Evolutionary conservation across 2,329 filamentous ascomycete species (phyloP).

Genomic region (Bertia moriformis): DNA sequence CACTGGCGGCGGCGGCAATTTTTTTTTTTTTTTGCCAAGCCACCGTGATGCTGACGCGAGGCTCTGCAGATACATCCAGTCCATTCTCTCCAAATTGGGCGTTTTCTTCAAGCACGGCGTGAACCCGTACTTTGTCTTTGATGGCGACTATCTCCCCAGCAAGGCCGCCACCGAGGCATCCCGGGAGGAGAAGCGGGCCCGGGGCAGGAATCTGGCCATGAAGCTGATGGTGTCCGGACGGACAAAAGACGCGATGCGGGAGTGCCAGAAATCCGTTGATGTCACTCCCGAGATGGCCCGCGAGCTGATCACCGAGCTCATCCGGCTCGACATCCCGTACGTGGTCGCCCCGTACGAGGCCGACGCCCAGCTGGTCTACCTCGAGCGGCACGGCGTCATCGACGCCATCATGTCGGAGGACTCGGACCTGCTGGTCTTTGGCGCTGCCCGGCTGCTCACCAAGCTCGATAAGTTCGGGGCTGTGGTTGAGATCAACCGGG

Average conservation of each 20-base stretch:
- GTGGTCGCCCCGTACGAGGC: constrained; percentile 95
- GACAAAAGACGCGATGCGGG: constrained; percentile 61
- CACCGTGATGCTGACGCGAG: constrained; percentile 14
- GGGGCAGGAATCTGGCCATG: constrained; percentile 61
- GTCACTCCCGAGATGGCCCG: constrained; percentile 93
- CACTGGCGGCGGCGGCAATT: no score
- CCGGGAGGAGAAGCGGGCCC: constrained; percentile 59
- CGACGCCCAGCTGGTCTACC: constrained; percentile 88
- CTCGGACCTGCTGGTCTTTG: constrained; percentile 90
- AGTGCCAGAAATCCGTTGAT: constrained; percentile 90
- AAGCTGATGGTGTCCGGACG: constrained; percentile 74
- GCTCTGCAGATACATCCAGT: constrained; percentile 79
- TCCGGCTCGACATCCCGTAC: constrained; percentile 65
- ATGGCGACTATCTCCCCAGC: constrained; percentile 87
- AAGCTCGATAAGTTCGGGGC: constrained; percentile 91
- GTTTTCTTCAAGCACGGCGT: constrained; percentile 92
- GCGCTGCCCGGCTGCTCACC: constrained; percentile 75
- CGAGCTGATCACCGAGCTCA: constrained; percentile 79
- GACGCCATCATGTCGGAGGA: constrained; percentile 88
- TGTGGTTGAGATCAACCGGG: constrained; percentile 79
- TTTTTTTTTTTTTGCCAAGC: no score
- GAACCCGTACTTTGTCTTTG: constrained; percentile 85
- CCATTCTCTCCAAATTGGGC: constrained; percentile 73
- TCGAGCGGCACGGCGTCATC: constrained; percentile 74
- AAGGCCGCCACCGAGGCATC: constrained; percentile 80